Evolutionary conservation across 2,329 filamentous ascomycete genomes (phyloP).

Genomic region (Aspergillus pseudoviridinutans): DNA sequence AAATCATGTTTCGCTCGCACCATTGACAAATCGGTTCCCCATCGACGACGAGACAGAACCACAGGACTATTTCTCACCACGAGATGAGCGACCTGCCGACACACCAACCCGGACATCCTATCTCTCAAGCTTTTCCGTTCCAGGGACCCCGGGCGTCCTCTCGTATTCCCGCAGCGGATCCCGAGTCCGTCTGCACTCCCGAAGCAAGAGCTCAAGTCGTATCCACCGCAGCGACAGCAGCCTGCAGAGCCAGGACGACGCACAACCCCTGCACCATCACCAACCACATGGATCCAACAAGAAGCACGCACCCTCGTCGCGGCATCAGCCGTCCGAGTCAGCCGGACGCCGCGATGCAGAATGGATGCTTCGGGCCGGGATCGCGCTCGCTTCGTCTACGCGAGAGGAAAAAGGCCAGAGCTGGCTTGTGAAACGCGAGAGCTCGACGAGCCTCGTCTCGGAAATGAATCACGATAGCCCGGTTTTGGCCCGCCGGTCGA

Average conservation of each 20-base stretch:
- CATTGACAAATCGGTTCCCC: slow-evolving; percentile 53
- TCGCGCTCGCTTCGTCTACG: slow-evolving; percentile 53
- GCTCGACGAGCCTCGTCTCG: slow-evolving; percentile 50
- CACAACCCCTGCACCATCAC: slow-evolving; percentile 21
- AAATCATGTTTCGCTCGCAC: slow-evolving; percentile 58
- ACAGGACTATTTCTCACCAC: slow-evolving; percentile 29
- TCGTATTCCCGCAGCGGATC: slow-evolving; percentile 41
- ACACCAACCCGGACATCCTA: slow-evolving; percentile 36
- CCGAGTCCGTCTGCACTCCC: slow-evolving; percentile 28
- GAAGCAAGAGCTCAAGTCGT: slow-evolving; percentile 34
- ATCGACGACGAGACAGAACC: slow-evolving; percentile 44
- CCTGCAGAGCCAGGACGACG: slow-evolving; percentile 23
- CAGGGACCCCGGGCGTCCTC: slow-evolving; percentile 40
- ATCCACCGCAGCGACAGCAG: slow-evolving; percentile 34
- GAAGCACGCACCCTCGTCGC: background rate
- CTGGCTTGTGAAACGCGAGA: slow-evolving; percentile 56
- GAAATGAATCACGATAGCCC: slow-evolving; percentile 34
- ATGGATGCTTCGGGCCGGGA: slow-evolving; percentile 58
- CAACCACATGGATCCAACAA: background rate
- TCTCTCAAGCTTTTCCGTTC: slow-evolving; percentile 40
- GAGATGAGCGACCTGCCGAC: slow-evolving; percentile 16
- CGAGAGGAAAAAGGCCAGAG: slow-evolving; percentile 60
- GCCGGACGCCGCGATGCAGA: slow-evolving; percentile 41
- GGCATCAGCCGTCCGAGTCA: slow-evolving; percentile 4
- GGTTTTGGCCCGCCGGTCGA: slow-evolving; percentile 20